Evolutionary conservation across 441 rosid genomes (phyloP), one percentile per base, ranked within the genome.

Genomic region (Geranium incanum): DNA sequence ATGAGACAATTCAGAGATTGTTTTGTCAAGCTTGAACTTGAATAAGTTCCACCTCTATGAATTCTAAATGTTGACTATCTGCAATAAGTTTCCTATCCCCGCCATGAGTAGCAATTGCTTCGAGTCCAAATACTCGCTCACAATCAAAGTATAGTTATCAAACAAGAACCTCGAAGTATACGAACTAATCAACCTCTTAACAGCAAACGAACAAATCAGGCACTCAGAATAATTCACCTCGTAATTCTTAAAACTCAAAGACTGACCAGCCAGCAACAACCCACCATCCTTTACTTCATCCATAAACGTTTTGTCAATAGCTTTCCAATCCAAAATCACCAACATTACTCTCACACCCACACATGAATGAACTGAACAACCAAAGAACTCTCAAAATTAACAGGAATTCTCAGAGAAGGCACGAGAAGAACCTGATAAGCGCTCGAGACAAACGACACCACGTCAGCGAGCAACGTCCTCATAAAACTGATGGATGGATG

Each of bases 161-260:
- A 91, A 94, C 85, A 94, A 79, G 80, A 91, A 94, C 89, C 98
- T 88, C 0, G 97, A 94, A 0, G 98, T 91, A 73, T 86, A 94
- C 0, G 97, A 94, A 75, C 81, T 94, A 77, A 78, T 83, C 1
- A 95, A 91, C 77, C 89, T 80, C 1, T 97, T 83, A n/a, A 91
- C 78, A 0, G 97, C 94, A 69, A 82, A 94, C 0, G 98, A 88
- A 74, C 98, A 94, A 66, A 92, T 86, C 0, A 92, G 77, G 68
- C 97, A 94, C 59, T 90, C 85, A 57, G 81, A 84, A 67, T 82
- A 94, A 37, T 73, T 83, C 66, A 92, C 84, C 28, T 78, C 78
- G 52, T 79, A 89, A 76, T 67, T 81, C 79, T 85, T 88, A 68
- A 94, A 92, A 36, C 71, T 76, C 76, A 94, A 60, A 60, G 82